Evolutionary conservation across 2,329 filamentous ascomycete genomes (phyloP), one percentile per base, ranked within the genome.

Genomic region (Dothistroma septosporum): DNA sequence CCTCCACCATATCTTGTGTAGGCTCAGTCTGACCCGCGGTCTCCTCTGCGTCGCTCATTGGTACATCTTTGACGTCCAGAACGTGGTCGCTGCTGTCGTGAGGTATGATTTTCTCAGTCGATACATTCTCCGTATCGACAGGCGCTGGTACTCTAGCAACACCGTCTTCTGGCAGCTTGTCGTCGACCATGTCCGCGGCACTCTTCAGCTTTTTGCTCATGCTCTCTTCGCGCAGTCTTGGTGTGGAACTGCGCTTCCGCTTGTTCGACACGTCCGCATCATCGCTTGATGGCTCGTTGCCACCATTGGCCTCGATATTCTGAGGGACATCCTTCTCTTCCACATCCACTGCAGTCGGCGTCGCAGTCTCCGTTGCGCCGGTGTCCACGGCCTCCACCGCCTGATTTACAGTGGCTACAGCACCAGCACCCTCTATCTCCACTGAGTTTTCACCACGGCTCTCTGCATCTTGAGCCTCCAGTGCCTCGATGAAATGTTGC

Each of bases 401-500:
- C 48, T 53, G 49, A 28, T 62, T 59, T 5, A 35, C 50, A 14
- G 50, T 19, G 16, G 6, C 41, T 58, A 54, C 28, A 50, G 63
- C 4, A 11, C 37, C 50, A 0, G 8, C 48, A 14, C 16, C 16
- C 50, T 1, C 41, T 46, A 24, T 47, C 12, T 61, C 64, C 22
- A 32, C 56, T 21, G 33, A 19, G 21, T 46, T 56, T 7, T 49
- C 61, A 33, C 19, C 58, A 52, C 58, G 48, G 11, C 22, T 58
- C 60, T 28, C n/a, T 48, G 48, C 49, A 63, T 76, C 75, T 33
- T 72, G 59, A 35, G 68, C 74, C 58, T 76, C 69, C 9, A 82
- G 70, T 64, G 76, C 78, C 60, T 80, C 78, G 35, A 81, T 72
- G 53, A 79, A 78, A 61, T 80, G 76, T 60, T 77, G 76, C 68